Evolutionary conservation across 2,329 filamentous ascomycete species (phyloP).

Genomic region (Cercospora beticola): DNA sequence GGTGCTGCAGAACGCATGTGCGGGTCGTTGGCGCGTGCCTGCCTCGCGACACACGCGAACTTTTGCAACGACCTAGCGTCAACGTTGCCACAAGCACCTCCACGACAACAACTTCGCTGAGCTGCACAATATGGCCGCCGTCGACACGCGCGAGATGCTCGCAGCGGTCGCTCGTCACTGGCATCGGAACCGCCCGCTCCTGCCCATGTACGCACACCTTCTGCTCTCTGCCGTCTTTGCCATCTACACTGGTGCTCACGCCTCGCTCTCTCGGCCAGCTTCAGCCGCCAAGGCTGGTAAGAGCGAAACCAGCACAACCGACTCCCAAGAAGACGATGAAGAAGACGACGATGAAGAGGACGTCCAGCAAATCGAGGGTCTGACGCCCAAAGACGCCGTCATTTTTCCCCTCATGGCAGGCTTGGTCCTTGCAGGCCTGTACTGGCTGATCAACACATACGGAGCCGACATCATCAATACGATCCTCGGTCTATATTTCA

Average conservation of each 20-base stretch:
- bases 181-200: constrained; percentile 39
- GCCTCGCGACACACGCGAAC: background rate
- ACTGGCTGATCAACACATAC: constrained; percentile 86
- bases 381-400: constrained; percentile 77
- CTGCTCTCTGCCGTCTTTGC: constrained; percentile 72
- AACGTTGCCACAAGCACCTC: background rate
- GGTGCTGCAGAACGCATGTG: background rate
- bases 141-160: constrained; percentile 7
- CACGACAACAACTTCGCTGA: background rate
- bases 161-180: constrained; percentile 19
- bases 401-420: constrained; percentile 80
- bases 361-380: constrained; percentile 62
- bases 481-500: constrained; percentile 81
- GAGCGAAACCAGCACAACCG: constrained; percentile 34
- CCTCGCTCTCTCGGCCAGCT: constrained; percentile 77
- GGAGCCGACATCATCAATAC: constrained; percentile 80
- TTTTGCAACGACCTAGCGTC: background rate
- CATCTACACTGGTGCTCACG: constrained; percentile 81
- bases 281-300: constrained; percentile 66
- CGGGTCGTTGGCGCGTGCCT: background rate
- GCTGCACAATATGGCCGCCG: background rate
- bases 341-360: constrained; percentile 53
- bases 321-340: constrained; percentile 38
- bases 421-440: constrained; percentile 69
- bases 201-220: constrained; percentile 62